A percentile compares a stretch with the other conserved stretches of the same genome.
Conservation (phyloP, 2,329 filamentous ascomycete species). For the Zalaria sp. region DNA sequence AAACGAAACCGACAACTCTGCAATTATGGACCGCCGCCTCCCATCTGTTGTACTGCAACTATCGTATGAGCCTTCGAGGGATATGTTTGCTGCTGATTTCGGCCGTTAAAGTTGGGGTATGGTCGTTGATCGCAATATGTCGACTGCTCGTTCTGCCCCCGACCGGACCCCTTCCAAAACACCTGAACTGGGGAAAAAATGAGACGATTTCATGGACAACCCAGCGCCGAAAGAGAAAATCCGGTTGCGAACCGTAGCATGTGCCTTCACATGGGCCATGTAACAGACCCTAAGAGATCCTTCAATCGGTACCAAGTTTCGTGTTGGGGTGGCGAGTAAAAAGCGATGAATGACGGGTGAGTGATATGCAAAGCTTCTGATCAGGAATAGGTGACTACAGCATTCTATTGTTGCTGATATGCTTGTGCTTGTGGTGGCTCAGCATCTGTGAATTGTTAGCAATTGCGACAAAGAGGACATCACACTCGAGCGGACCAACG, state of each 20-base stretch:
- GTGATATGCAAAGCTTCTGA: too few relatives aligned
- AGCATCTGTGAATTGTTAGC: slow-evolving; percentile 4
- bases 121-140: background rate
- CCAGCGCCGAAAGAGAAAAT: background rate
- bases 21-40: background rate
- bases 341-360: slow-evolving; percentile 2
- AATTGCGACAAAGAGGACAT: background rate
- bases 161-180: background rate
- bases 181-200: background rate
- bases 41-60: too few relatives aligned
- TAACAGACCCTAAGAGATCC: too few relatives aligned
- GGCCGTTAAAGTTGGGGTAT: background rate
- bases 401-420: slow-evolving; percentile 8
- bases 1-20: background rate
- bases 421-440: slow-evolving; percentile 9
- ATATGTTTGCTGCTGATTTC: background rate
- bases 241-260: background rate
- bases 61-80: too few relatives aligned
- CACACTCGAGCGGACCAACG: slow-evolving; percentile 12
- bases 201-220: background rate
- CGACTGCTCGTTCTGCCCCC: background rate
- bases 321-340: background rate
- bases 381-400: background rate
- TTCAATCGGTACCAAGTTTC: background rate
- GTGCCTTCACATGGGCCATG: too few relatives aligned